Base-by-base conservation (phyloP, 148 eudicot species). In the Suaeda aralocaspica region DNA sequence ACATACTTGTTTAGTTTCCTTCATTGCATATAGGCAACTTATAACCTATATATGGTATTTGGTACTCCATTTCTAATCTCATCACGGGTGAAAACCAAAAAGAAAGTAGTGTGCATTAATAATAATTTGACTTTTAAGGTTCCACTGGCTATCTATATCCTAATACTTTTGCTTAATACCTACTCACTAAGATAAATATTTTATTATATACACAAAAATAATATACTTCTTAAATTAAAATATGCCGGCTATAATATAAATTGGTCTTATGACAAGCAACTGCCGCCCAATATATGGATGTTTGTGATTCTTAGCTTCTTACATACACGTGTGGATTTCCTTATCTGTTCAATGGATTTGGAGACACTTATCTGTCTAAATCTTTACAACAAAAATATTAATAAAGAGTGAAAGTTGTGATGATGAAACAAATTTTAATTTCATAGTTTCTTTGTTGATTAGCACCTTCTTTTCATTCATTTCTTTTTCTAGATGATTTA, bases 61-160 rank as follows among this genome's bases (percentile, higher is more conserved):
- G 50, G 50, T 55, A 55, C 59, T 24, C 33, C 59, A 12, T 55
- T 55, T 25, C 59, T 25, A 25, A 55, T 55, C 12, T 55, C 30
- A 55, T 12, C 59, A 55, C 31, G 59, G 30, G 15, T 55, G 59
- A 15, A 15, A 29, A 24, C 12, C 28, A n/a, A 46, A 25, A 66
- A 26, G 19, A 30, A 42, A 48, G 69, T 24, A 66, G 13, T 44
- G n/a, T n/a, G 16, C 6, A 36, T 39, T 69, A 69, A 28, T 31
- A 57, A 42, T 13, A 6, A 68, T 49, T 49, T 34, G 62, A 68
- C 51, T 16, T 11, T 26, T 41, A 56, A 56, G 11, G 52, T 69
- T 51, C 56, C 72, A 69, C 72, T 69, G 19, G 39, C 52, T 56
- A 69, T 31, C 48, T 56, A 36, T 69, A n/a, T 11, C 60, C 71